These are phyloP conservation scores for Candida insectorum DNA, from an alignment of 805 yeast species.

Conservation along the genomic window DNA sequence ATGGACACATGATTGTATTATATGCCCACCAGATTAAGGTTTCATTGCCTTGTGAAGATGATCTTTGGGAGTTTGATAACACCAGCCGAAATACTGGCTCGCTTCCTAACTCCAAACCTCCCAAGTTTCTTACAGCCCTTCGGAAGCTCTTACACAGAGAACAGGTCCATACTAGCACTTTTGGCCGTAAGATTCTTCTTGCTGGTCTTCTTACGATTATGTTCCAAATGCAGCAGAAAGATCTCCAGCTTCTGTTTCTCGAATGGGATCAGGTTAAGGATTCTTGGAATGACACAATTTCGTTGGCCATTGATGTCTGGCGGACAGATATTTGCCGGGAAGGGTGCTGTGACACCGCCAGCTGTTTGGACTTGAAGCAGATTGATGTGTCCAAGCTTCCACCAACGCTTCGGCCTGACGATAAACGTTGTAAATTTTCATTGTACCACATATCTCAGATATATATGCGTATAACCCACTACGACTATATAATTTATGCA, in stretches of 20 bases:
- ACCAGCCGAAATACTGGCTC: constrained; percentile 11
- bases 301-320: constrained; percentile 29
- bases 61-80: constrained; percentile 24
- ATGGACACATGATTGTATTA: constrained; percentile 24
- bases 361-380: constrained; percentile 11
- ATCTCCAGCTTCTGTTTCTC: constrained; percentile 20
- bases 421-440: constrained; percentile 22
- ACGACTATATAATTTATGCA: constrained; percentile 27
- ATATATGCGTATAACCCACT: constrained; percentile 25
- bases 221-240: constrained; percentile 26
- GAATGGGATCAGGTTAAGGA: constrained; percentile 23
- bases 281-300: constrained; percentile 25
- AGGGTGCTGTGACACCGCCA: constrained; percentile 15
- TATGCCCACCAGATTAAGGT: constrained; percentile 27
- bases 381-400: constrained; percentile 12
- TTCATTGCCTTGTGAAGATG: constrained; percentile 27
- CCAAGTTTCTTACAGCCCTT: constrained; percentile 21
- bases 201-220: constrained; percentile 21
- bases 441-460: constrained; percentile 27
- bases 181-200: constrained; percentile 20
- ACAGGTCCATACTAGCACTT: constrained; percentile 17
- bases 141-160: constrained; percentile 19
- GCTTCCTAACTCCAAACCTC: constrained; percentile 14
- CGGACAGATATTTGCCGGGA: constrained; percentile 18
- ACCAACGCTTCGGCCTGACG: constrained; percentile 17